Conservation (phyloP, 2,329 filamentous ascomycete genomes). For the Fusarium lateritium region DNA sequence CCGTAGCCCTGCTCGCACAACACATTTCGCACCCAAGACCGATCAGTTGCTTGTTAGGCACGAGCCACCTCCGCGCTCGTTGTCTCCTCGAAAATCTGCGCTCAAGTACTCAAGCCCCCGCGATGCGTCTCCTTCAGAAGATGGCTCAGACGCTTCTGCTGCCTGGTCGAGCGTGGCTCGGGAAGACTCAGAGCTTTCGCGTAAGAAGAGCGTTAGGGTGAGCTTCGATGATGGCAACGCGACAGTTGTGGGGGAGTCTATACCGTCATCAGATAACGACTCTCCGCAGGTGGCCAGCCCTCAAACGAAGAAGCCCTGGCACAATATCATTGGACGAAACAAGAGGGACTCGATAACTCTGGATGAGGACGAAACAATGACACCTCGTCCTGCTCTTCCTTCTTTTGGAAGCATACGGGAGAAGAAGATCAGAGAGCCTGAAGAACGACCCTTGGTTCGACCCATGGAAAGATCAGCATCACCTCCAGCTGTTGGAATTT, state of each 20-base stretch:
- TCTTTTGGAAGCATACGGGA: conserved; percentile 82
- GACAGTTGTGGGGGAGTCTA: conserved; percentile 66
- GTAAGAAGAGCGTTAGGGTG: conserved; percentile 78
- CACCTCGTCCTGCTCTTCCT: conserved; percentile 80
- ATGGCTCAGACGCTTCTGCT: conserved; percentile 62
- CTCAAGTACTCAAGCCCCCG: conserved; percentile 74
- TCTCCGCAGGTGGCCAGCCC: conserved; percentile 56
- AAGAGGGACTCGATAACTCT: conserved; percentile 63
- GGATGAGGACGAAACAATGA: conserved; percentile 79
- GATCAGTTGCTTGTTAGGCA: conserved; percentile 73
- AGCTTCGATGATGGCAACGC: conserved; percentile 83
- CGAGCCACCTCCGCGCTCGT: conserved; percentile 77
- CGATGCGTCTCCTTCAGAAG: conserved; percentile 66
- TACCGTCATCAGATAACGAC: conserved; percentile 55
- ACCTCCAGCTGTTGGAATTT: conserved; percentile 26
- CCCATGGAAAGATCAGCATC: conserved; percentile 60
- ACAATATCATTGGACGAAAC: conserved; percentile 61
- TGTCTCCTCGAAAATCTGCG: conserved; percentile 84
- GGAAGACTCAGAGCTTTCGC: conserved; percentile 57
- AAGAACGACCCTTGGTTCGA: conserved; percentile 72
- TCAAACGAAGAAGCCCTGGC: conserved; percentile 65
- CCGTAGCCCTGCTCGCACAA: conserved; percentile 75
- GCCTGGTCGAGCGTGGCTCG: conserved; percentile 47
- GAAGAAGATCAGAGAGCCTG: conserved; percentile 67
- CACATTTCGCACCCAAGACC: conserved; percentile 74